Evolutionary conservation across 345 rosid species (phyloP), one percentile per base, ranked within the genome.

Genomic region (Carallia brachiata): DNA sequence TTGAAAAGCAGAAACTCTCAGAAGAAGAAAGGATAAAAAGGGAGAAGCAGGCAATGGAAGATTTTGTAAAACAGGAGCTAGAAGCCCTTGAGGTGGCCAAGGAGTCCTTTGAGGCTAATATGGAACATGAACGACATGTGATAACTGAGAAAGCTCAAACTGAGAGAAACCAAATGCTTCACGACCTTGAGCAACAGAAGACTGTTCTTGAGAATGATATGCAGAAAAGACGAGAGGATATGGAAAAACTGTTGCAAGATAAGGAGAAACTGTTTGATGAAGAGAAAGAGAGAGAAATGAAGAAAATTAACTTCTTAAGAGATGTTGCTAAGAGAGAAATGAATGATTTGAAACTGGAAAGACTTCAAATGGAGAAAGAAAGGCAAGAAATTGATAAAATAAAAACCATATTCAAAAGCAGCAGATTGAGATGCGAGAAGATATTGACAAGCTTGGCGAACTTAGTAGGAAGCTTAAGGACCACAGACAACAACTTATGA

Each of bases 271-370:
- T 58, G 53, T 89, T 95, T 70, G 98, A 90, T 70, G 97, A 92
- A 77, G 96, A 92, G 81, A 95, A 79, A 61, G 92, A 87, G 83
- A 84, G 84, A 74, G 97, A 89, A 72, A 23, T 89, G 62, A 78
- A 77, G 68, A 95, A 92, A 72, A 85, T 92, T 47, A 89, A 82
- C 63, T 82, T 83, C 86, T 70, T 87, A 67, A 88, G 97, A 77
- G 98, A 89, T 44, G 74, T 89, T 68, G 92, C 94, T 60, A 84
- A 88, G 75, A 89, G 88, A 75, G 97, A 90, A 78, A 95, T 92
- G 97, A 86, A 86, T 34, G 99, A 95, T 27, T 34, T 85, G 92
- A 89, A 85, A 81, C 75, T 59, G 39, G 97, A 89, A 72, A 84
- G 98, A 71, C 57, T 64, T 17, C 78, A 84, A 69, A 68, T 89